Evolutionary conservation across 2,329 filamentous ascomycete genomes (phyloP).

Genomic region (Diaporthe ilicicola): DNA sequence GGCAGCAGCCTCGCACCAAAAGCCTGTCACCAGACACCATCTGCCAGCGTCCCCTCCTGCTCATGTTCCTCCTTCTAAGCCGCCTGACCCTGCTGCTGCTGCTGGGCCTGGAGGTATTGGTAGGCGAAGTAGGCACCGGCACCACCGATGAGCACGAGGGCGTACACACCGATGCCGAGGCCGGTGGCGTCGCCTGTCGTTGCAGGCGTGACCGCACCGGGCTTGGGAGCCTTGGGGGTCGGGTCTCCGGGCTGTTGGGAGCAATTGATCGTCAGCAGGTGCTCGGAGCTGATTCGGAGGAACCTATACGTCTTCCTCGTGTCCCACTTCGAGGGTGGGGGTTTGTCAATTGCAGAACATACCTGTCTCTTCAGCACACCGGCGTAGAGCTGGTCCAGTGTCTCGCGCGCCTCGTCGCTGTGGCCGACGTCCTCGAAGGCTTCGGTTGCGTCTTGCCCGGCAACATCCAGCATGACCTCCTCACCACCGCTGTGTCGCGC

Average conservation of each 20-base stretch:
- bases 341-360: slow-evolving; percentile 46
- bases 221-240: slow-evolving; percentile 67
- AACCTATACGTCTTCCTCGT: background rate
- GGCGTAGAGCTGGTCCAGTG: slow-evolving; percentile 79
- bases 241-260: slow-evolving; percentile 77
- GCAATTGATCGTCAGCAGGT: slow-evolving; percentile 1
- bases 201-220: slow-evolving; percentile 58
- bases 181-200: slow-evolving; percentile 60
- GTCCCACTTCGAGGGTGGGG: background rate
- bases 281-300: background rate
- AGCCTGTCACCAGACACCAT: background rate
- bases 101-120: slow-evolving; percentile 79
- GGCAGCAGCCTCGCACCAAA: background rate
- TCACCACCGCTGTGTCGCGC: slow-evolving; percentile 81
- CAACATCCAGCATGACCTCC: slow-evolving; percentile 96
- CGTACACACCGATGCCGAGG: slow-evolving; percentile 83
- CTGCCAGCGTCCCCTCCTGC: background rate
- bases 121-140: slow-evolving; percentile 81
- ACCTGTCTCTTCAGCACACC: slow-evolving; percentile 84
- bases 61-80: background rate
- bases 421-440: slow-evolving; percentile 99
- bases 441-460: slow-evolving; percentile 94
- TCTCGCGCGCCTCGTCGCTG: slow-evolving; percentile 97
- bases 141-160: slow-evolving; percentile 79
- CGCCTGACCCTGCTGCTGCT: slow-evolving; percentile 36